Evolutionary conservation across 2,329 filamentous ascomycete genomes (phyloP).

Genomic region (Talaromyces sp.): DNA sequence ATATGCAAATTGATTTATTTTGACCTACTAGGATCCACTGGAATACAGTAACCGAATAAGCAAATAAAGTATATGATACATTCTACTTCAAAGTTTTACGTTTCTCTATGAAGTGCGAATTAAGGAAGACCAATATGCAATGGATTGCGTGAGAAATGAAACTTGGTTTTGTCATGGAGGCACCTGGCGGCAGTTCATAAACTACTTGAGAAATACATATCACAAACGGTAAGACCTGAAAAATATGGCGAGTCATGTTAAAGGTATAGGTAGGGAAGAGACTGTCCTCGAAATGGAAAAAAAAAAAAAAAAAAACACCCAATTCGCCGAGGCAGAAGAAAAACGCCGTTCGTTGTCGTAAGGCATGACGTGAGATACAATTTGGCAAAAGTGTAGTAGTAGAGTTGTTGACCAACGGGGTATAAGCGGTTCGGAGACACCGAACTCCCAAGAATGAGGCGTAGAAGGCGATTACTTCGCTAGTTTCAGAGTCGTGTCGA

Average conservation of each 20-base stretch:
- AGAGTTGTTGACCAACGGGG: slow-evolving; percentile 11
- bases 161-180: not conserved
- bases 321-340: slow-evolving; percentile 13
- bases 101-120: too few species aligned
- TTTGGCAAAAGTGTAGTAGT: slow-evolving; percentile 11
- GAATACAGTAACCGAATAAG: too few species aligned
- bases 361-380: slow-evolving; percentile 27
- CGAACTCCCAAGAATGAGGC: slow-evolving; percentile 1
- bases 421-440: slow-evolving; percentile 12
- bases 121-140: too few species aligned
- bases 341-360: slow-evolving; percentile 30
- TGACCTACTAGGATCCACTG: too few species aligned
- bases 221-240: slow-evolving; percentile 13
- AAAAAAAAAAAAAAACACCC: slow-evolving; percentile 11
- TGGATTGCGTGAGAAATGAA: not conserved
- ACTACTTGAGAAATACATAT: slow-evolving; percentile 5
- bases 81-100: too few species aligned
- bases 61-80: too few species aligned
- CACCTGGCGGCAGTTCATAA: not conserved
- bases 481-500: not conserved
- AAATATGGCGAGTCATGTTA: slow-evolving; percentile 11
- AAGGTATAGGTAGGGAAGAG: slow-evolving; percentile 9
- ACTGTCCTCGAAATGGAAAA: slow-evolving; percentile 7
- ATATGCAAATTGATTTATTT: slow-evolving; percentile 1
- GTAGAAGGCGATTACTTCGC: not conserved